Percentiles rank a stretch among this genome's conserved stretches.
phyloP scores from a whole-genome alignment of 768 basidiomycete species.

The Boletus barrowsii region DNA sequence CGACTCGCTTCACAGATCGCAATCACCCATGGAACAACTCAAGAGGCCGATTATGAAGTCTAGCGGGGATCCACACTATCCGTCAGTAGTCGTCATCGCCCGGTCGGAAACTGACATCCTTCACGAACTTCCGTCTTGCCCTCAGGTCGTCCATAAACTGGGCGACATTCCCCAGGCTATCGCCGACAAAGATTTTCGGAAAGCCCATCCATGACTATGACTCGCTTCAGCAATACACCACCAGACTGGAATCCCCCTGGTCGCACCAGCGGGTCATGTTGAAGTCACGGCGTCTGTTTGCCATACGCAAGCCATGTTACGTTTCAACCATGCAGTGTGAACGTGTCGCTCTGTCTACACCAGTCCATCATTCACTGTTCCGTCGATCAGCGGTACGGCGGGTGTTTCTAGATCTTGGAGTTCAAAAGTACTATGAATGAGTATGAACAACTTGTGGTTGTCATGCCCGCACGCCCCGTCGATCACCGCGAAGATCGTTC shows the following conservation, averaged over 20 bases:
- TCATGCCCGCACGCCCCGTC: background rate
- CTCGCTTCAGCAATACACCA: background rate
- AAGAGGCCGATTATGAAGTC: slow-evolving; percentile 22
- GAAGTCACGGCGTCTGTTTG: no score
- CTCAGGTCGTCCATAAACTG: slow-evolving; percentile 8
- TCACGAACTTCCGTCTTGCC: slow-evolving; percentile 8
- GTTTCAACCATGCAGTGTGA: background rate
- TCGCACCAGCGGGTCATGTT: background rate
- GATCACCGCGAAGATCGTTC: no score
- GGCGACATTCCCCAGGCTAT: background rate
- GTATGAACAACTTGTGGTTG: background rate
- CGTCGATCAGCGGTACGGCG: background rate
- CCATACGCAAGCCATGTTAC: no score
- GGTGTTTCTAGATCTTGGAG: background rate
- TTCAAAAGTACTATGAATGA: background rate
- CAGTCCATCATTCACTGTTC: background rate
- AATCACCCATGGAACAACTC: slow-evolving; percentile 11
- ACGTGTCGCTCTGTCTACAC: background rate
- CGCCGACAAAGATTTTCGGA: background rate
- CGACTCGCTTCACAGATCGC: slow-evolving; percentile 2
- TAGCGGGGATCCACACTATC: slow-evolving; percentile 7
- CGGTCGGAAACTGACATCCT: slow-evolving; percentile 7
- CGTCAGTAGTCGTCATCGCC: slow-evolving; percentile 20
- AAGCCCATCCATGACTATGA: background rate
- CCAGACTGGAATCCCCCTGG: background rate